These are phyloP conservation scores for Lactarius vividus DNA, from an alignment of 768 basidiomycete species.

Conservation along the genomic window DNA sequence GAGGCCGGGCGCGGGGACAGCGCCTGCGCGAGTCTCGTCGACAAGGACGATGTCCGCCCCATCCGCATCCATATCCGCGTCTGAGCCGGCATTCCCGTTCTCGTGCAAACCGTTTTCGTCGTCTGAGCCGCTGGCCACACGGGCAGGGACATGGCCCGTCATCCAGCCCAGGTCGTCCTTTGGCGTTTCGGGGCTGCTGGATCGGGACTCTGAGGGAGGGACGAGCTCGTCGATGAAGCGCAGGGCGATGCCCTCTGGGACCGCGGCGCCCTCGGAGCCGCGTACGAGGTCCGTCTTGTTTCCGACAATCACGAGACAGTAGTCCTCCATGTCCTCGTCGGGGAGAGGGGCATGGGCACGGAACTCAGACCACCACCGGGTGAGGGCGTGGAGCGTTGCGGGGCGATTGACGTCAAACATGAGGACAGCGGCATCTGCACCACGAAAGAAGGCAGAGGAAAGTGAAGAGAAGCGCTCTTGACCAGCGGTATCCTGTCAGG, in stretches of 20 bases:
- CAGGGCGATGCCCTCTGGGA: slow-evolving; percentile 46
- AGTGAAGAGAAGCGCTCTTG: slow-evolving; percentile 86
- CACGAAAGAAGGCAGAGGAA: slow-evolving; percentile 80
- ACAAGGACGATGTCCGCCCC: slow-evolving; percentile 2
- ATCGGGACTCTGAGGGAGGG: slow-evolving; percentile 25
- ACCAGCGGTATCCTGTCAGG: slow-evolving; percentile 71
- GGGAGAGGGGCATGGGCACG: slow-evolving; percentile 59
- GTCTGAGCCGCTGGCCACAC: not conserved
- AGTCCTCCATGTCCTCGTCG: slow-evolving; percentile 59
- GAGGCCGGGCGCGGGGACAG: not conserved
- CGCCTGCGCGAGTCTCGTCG: slow-evolving; percentile 1
- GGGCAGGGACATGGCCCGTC: not conserved
- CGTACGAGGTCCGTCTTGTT: slow-evolving; percentile 68
- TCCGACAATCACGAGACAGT: slow-evolving; percentile 67
- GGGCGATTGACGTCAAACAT: slow-evolving; percentile 77
- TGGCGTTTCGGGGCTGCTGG: slow-evolving; percentile 16
- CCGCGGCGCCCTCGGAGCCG: slow-evolving; percentile 21
- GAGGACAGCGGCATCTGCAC: slow-evolving; percentile 77
- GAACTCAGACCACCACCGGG: slow-evolving; percentile 82
- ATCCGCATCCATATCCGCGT: not conserved
- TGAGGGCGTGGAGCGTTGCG: slow-evolving; percentile 54
- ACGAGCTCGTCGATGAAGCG: slow-evolving; percentile 58
- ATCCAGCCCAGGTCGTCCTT: slow-evolving; percentile 9
- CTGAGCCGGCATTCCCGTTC: not conserved
- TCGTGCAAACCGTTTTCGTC: not conserved